phyloP scores from a whole-genome alignment of 768 basidiomycete genomes.

The Naganishia randhawae region DNA sequence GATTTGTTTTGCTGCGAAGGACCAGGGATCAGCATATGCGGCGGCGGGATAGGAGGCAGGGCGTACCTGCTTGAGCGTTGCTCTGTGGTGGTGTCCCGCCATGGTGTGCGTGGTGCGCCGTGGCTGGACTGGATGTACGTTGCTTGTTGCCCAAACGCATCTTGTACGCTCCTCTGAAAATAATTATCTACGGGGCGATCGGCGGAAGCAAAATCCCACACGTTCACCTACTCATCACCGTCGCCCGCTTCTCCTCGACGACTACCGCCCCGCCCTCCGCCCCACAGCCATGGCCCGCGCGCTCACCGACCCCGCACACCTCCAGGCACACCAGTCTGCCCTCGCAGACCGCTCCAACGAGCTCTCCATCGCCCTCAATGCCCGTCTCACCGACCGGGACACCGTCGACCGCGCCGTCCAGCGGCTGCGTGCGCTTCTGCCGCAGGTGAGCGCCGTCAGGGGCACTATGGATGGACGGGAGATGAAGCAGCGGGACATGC shows the following conservation, averaged over 20 bases:
- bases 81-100: slow-evolving; percentile 60
- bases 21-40: background rate
- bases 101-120: background rate
- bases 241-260: background rate
- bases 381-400: slow-evolving; percentile 65
- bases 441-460: slow-evolving; percentile 33
- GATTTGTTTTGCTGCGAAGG: slow-evolving; percentile 71
- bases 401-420: slow-evolving; percentile 63
- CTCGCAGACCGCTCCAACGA: slow-evolving; percentile 72
- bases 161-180: slow-evolving; percentile 7
- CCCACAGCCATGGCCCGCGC: background rate
- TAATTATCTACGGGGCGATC: background rate
- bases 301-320: background rate
- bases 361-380: slow-evolving; percentile 68
- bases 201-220: slow-evolving; percentile 4
- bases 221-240: background rate
- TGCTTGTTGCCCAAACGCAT: too few relatives aligned
- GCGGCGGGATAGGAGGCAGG: slow-evolving; percentile 14
- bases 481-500: background rate
- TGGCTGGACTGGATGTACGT: too few relatives aligned
- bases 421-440: slow-evolving; percentile 61
- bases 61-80: slow-evolving; percentile 78
- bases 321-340: background rate
- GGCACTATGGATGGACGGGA: slow-evolving; percentile 31
- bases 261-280: background rate